Base-by-base conservation (phyloP, 768 basidiomycete genomes). In the Tylopilus vinaceipallidus region DNA sequence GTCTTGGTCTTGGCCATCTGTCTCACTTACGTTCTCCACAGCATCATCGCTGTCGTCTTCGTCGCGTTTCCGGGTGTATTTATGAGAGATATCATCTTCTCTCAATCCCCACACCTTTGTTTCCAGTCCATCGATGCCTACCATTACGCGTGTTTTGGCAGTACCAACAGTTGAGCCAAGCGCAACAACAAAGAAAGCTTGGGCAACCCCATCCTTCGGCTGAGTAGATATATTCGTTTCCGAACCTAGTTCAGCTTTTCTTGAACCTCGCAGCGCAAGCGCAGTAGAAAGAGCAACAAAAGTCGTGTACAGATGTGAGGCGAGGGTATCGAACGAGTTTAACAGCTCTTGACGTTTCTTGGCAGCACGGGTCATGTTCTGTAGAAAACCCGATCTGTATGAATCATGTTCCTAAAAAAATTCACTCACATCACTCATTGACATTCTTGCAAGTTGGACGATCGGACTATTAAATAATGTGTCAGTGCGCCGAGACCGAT, bases 241-340 rank as follows among this genome's bases (percentile, higher is more conserved):
- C 13, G 43, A 30, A 20, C n/a, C 35, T 6, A 7, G 11, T 14
- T 48, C 20, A 4, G 26, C 12, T 12, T 40, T 51, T 16, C 39
- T 45, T 9, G 48, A 42, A 19, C 50, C 53, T 22, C 58, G 53
- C n/a, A 54, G 54, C 2, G 85, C 83, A 17, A 88, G 69, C 0
- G 88, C 83, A 0, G 82, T 82, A 1, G 88, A 86, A 6, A 91
- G 72, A 0, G 86, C 79, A 9, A 80, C 75, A 61, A 90, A 91
- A 0, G 89, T 89, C 0, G 87, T 87, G 45, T 77, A 73, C 12
- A 91, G 70, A 66, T 91, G 89, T 1, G 85, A 90, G 0, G 81
- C 70, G 17, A 91, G 75, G 1, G 79, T 84, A 59, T 91, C 89
- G 45, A 82, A 83, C 8, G 86, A 80, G 4, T 75, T 68, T 13